Evolutionary conservation across 805 yeast genomes (phyloP).

Genomic region (Jamesozyma jinghongensis): DNA sequence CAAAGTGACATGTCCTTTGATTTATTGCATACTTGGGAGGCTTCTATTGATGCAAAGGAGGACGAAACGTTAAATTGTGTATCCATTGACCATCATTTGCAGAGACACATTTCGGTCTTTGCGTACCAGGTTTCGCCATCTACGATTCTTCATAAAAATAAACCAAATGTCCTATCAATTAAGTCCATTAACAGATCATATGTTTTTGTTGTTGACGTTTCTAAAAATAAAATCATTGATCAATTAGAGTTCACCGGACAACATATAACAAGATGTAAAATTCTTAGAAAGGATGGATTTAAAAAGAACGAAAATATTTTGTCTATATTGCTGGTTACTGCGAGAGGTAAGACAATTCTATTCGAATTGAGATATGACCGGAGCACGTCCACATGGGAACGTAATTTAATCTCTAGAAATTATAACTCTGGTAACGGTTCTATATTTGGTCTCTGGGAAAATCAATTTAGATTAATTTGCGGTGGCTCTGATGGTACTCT

Average conservation of each 20-base stretch:
- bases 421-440: slow-evolving; percentile 13
- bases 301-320: slow-evolving; percentile 6
- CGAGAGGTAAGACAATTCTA: slow-evolving; percentile 18
- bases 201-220: slow-evolving; percentile 3
- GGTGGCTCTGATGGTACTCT: slow-evolving; percentile 17
- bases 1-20: no score
- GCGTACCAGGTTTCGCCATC: not conserved
- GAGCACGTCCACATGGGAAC: slow-evolving; percentile 5
- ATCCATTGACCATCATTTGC: slow-evolving; percentile 3
- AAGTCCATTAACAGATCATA: not conserved
- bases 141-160: not conserved
- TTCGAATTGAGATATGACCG: slow-evolving; percentile 14
- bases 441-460: slow-evolving; percentile 13
- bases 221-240: slow-evolving; percentile 12
- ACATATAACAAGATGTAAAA: slow-evolving; percentile 9
- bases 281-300: slow-evolving; percentile 11
- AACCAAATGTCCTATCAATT: not conserved
- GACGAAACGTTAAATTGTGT: not conserved
- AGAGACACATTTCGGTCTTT: slow-evolving; percentile 1
- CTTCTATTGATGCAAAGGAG: not conserved
- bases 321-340: slow-evolving; percentile 14
- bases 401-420: slow-evolving; percentile 18
- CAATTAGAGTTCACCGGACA: slow-evolving; percentile 18
- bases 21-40: not conserved
- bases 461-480: slow-evolving; percentile 13